Base-by-base conservation (phyloP, 805 yeast genomes). In the Helenozyma rhizophorensis region DNA sequence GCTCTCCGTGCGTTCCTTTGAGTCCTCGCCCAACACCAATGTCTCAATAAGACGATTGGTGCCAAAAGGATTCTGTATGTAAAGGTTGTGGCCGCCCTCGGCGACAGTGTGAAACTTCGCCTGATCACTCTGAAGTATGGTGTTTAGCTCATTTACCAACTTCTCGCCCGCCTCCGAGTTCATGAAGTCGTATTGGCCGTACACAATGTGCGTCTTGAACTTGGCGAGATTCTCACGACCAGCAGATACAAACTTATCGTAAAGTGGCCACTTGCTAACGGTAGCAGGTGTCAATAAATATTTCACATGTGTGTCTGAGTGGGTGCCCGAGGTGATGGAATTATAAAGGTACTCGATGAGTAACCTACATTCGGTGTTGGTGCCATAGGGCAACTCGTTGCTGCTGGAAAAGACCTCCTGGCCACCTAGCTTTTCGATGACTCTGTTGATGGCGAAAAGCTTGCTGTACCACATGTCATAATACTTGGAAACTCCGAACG, bases 131-230 rank as follows among this genome's bases (percentile, higher is more conserved):
- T 29, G 34, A 12, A 14, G 19, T n/a, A n/a, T n/a, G 4, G 21
- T 27, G 23, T 53, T 52, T 21, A 62, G 37, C 9, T 43, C 30
- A 2, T 47, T 39, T n/a, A 50, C 56, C 32, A 67, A 41, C 27
- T 51, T 57, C 14, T 42, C 34, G 4, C 83, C 83, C 0, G 82
- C 81, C 25, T 62, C 67, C 1, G 68, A 55, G 47, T 77, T 70
- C 93, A 83, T 83, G 68, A 84, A 83, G 50, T 84, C 94, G 42
- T 66, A 74, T 42, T 78, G 74, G 0, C 93, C 94, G 53, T 82
- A 84, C 7, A 73, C 48, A 54, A 77, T 61, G 44, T 76, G 52
- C 2, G 71, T 60, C 27, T 62, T 56, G 31, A 62, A 60, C 9
- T 47, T 9, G 44, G 37, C 14, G 69, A 54, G 10, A 51, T 43